Conservation (phyloP, 1,284 basidiomycete genomes). For the Papiliotrema flavescens region DNA sequence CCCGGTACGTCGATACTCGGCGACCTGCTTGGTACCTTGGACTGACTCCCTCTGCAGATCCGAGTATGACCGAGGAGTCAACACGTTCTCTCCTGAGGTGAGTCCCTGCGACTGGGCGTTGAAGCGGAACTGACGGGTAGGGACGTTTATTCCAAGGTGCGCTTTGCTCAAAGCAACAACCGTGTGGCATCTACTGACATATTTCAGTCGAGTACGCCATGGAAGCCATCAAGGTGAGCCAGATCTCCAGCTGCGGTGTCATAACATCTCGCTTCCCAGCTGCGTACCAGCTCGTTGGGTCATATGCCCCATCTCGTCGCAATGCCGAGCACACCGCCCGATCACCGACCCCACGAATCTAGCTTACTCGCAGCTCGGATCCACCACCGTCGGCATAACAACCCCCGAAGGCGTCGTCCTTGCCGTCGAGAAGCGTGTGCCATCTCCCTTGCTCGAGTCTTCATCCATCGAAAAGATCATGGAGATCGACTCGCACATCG, state of each 20-base stretch:
- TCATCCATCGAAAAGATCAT: constrained; percentile 99
- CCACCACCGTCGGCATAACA: constrained; percentile 90
- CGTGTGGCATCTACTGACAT: too few relatives aligned
- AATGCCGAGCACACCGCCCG: not conserved
- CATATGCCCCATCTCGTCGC: not conserved
- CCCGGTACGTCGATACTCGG: constrained; percentile 33
- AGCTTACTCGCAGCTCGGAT: constrained; percentile 68
- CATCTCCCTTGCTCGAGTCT: constrained; percentile 91
- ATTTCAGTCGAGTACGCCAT: constrained; percentile 94
- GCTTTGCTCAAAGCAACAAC: too few relatives aligned
- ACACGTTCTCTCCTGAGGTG: constrained; percentile 97
- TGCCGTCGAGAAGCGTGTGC: constrained; percentile 97
- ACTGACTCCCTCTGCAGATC: constrained; percentile 29
- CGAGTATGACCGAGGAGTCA: constrained; percentile 82
- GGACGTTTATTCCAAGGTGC: constrained; percentile 54
- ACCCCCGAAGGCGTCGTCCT: constrained; percentile 87
- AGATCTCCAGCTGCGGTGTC: too few relatives aligned
- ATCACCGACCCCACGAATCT: not conserved
- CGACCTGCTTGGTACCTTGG: not conserved
- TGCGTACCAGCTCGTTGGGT: too few relatives aligned
- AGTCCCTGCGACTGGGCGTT: constrained; percentile 8
- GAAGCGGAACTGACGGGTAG: constrained; percentile 23
- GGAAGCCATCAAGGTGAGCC: constrained; percentile 86
- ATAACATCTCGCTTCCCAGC: too few relatives aligned
- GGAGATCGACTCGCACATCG: constrained; percentile 96